phyloP scores from a whole-genome alignment of 768 basidiomycete genomes.

The Hericium rajendrae region DNA sequence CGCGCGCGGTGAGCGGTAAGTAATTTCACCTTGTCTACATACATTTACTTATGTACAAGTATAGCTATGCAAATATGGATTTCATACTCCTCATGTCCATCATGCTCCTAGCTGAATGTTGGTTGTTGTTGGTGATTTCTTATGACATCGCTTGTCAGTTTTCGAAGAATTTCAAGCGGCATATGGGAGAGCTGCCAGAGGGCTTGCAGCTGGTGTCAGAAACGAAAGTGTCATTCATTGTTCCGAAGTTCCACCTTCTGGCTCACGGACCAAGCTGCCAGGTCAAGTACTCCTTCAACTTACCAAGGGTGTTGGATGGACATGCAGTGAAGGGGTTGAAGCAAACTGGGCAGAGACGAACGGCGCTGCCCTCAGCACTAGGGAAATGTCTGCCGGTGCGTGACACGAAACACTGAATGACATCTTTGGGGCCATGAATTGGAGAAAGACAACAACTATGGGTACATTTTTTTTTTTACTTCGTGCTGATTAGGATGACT shows the following conservation, averaged over 20 bases:
- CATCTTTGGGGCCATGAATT: background rate
- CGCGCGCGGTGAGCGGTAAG: background rate
- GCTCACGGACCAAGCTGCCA: conserved; percentile 20
- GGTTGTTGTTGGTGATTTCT: background rate
- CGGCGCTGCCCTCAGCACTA: background rate
- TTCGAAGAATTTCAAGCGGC: conserved; percentile 11
- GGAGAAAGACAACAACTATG: background rate
- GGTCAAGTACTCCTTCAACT: conserved; percentile 15
- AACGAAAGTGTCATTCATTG: background rate
- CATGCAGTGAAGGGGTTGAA: too few species aligned
- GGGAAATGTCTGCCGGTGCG: background rate
- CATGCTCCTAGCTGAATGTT: background rate
- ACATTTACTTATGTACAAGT: too few species aligned
- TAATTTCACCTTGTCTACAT: background rate
- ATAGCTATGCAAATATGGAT: background rate
- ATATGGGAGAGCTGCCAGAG: background rate
- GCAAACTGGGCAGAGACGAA: conserved; percentile 1
- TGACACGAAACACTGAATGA: background rate
- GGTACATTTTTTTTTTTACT: background rate
- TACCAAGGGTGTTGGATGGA: too few species aligned
- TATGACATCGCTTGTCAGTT: conserved; percentile 24
- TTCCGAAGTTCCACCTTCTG: conserved; percentile 14
- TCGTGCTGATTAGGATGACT: too few species aligned
- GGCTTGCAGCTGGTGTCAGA: background rate
- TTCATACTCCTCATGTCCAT: background rate